These are phyloP conservation scores for Fraxinus dipetala DNA, from an alignment of 305 asterid genomes.

Conservation along the genomic window DNA sequence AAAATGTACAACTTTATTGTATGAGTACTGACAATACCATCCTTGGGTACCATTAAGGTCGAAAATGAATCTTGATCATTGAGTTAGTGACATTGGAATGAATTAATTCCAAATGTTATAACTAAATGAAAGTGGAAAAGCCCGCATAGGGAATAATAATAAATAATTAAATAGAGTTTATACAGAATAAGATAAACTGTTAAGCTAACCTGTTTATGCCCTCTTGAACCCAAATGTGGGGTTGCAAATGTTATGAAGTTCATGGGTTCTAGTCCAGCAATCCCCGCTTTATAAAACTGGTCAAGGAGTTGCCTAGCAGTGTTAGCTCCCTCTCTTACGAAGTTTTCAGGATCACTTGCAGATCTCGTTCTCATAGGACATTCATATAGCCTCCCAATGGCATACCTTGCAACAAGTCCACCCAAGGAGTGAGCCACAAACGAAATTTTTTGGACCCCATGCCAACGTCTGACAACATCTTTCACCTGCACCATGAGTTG, in stretches of 20 bases:
- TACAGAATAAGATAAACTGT: slow-evolving; percentile 1
- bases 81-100: neutral
- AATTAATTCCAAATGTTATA: neutral
- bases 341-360: slow-evolving; percentile 22
- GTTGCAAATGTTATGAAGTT: slow-evolving; percentile 88
- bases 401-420: slow-evolving; percentile 89
- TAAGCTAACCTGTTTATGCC: slow-evolving; percentile 66
- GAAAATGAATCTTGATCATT: neutral
- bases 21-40: neutral
- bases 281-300: slow-evolving; percentile 34
- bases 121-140: slow-evolving; percentile 9
- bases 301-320: slow-evolving; percentile 15
- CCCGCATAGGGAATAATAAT: slow-evolving; percentile 2
- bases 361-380: slow-evolving; percentile 23
- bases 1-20: neutral
- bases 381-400: slow-evolving; percentile 65
- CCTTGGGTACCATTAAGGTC: neutral
- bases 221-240: slow-evolving; percentile 88
- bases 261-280: slow-evolving; percentile 79
- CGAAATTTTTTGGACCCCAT: slow-evolving; percentile 64
- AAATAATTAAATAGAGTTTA: neutral
- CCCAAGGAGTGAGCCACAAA: slow-evolving; percentile 93
- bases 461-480: slow-evolving; percentile 64
- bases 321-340: slow-evolving; percentile 28
- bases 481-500: slow-evolving; percentile 59